Evolutionary conservation across 352 stramenopile species (phyloP).

Genomic region (Heterotrichella gracilis): DNA sequence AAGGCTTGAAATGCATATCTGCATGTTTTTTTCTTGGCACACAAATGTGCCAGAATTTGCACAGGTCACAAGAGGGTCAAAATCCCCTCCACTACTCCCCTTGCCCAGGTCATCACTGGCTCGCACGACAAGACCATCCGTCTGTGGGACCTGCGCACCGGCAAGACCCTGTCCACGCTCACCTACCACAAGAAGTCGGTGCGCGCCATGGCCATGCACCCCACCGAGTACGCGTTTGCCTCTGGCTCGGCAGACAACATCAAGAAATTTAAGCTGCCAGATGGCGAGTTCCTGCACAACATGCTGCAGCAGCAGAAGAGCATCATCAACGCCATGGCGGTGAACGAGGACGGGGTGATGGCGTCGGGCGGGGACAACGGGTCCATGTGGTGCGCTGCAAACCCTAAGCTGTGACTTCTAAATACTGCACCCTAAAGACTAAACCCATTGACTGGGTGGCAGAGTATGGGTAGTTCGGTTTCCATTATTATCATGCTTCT

Average conservation of each 20-base stretch:
- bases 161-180: constrained; percentile 81
- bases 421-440: too few relatives aligned
- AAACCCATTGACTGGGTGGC: too few relatives aligned
- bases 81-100: constrained; percentile 14
- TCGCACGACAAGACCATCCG: constrained; percentile 70
- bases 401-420: too few relatives aligned
- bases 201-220: constrained; percentile 47
- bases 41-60: too few relatives aligned
- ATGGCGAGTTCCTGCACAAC: constrained; percentile 74
- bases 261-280: constrained; percentile 86
- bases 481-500: too few relatives aligned
- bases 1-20: too few relatives aligned
- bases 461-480: too few relatives aligned
- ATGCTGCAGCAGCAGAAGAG: constrained; percentile 73
- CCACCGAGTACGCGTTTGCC: constrained; percentile 74
- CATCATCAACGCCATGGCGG: constrained; percentile 85
- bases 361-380: constrained; percentile 79
- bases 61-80: too few relatives aligned
- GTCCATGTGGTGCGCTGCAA: too few relatives aligned
- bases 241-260: constrained; percentile 76
- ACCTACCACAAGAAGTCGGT: constrained; percentile 99
- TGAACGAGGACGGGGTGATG: constrained; percentile 87
- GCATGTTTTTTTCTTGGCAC: too few relatives aligned
- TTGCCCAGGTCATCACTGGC: constrained; percentile 41
- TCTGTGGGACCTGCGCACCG: constrained; percentile 84